These are phyloP conservation scores for Crithidia bombi DNA, from an alignment of 208 protist genomes.

Conservation along the genomic window DNA sequence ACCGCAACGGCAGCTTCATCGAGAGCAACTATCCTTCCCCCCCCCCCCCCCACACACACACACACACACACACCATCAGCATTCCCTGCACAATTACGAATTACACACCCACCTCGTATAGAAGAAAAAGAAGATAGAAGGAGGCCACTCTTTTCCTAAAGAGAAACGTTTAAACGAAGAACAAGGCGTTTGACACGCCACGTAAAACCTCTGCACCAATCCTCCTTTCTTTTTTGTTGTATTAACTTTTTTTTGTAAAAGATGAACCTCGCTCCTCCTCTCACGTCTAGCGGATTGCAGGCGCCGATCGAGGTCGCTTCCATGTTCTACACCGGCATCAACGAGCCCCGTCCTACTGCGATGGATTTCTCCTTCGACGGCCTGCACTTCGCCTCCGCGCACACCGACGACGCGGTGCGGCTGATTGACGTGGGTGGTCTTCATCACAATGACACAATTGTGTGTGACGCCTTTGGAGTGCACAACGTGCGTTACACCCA, in stretches of 20 bases:
- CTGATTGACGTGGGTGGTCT: conserved; percentile 67
- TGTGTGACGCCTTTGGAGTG: conserved; percentile 64
- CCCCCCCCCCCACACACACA: too few species aligned
- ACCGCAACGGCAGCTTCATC: too few species aligned
- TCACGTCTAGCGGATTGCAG: conserved; percentile 17
- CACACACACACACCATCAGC: too few species aligned
- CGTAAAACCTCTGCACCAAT: not conserved
- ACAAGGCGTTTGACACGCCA: not conserved
- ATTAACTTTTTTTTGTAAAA: not conserved
- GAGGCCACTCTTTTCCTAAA: not conserved
- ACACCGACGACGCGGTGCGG: conserved; percentile 78
- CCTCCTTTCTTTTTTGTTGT: conserved; percentile 5
- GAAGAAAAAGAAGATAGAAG: too few species aligned
- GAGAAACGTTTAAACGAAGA: not conserved
- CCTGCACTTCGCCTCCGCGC: conserved; percentile 64
- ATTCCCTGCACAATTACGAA: too few species aligned
- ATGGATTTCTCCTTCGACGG: conserved; percentile 85
- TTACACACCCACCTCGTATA: too few species aligned
- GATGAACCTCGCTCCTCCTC: not conserved
- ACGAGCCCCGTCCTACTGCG: conserved; percentile 69
- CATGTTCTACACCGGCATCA: conserved; percentile 75
- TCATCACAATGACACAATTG: conserved; percentile 52
- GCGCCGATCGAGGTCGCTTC: conserved; percentile 62
- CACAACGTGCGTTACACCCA: conserved; percentile 76
- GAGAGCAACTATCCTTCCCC: too few species aligned